Evolutionary conservation across 1,284 basidiomycete species (phyloP).

Genomic region (Inonotus obliquus): DNA sequence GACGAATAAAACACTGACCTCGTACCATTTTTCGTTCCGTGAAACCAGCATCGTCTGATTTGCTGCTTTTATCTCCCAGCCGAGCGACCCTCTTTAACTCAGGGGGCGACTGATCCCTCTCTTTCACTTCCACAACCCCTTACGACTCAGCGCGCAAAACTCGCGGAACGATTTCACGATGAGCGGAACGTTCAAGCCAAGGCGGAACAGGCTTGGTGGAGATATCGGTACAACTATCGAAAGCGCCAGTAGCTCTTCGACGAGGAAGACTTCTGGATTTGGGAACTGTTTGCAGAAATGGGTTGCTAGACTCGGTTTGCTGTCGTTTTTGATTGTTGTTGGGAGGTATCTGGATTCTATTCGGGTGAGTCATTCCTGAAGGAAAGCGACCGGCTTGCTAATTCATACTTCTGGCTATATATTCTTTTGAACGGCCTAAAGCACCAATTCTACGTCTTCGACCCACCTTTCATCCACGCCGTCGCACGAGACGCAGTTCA

Average conservation of each 20-base stretch:
- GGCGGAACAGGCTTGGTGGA: neutral
- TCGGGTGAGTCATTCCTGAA: constrained; percentile 37
- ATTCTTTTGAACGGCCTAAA: constrained; percentile 19
- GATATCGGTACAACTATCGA: neutral
- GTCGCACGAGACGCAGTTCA: constrained; percentile 71
- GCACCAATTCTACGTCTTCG: constrained; percentile 67
- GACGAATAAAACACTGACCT: no score
- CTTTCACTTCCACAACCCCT: no score
- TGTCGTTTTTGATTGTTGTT: constrained; percentile 37
- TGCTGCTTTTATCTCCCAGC: no score
- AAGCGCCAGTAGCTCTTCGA: neutral
- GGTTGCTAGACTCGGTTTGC: constrained; percentile 37
- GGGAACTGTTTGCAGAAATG: constrained; percentile 33
- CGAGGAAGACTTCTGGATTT: neutral
- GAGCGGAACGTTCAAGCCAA: neutral
- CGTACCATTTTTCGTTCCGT: no score
- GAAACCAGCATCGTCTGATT: no score
- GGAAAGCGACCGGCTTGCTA: no score
- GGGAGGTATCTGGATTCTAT: constrained; percentile 53
- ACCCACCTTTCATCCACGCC: constrained; percentile 58
- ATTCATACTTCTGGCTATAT: constrained; percentile 32
- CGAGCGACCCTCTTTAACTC: no score
- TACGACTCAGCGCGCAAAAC: neutral
- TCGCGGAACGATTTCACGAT: neutral
- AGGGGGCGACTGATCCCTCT: no score